A percentile compares a stretch with the other conserved stretches of the same genome.
Conservation (phyloP, 2,329 filamentous ascomycete species). For the Colletotrichum melonis region DNA sequence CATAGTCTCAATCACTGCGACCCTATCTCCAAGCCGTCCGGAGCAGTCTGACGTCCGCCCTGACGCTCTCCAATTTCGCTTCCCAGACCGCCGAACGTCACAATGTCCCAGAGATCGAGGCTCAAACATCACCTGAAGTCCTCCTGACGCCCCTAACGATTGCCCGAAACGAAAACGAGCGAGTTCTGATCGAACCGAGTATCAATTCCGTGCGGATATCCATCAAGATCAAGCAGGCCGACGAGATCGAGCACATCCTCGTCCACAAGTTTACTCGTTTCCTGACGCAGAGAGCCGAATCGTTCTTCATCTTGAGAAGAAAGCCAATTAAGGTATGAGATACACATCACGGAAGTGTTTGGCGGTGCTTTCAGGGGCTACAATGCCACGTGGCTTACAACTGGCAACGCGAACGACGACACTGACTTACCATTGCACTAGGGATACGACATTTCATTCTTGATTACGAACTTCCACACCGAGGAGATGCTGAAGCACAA, state of each 20-base stretch:
- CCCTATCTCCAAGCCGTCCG: slow-evolving; percentile 97
- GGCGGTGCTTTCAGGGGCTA: neutral
- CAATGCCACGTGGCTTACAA: slow-evolving; percentile 15
- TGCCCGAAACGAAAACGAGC: slow-evolving; percentile 96
- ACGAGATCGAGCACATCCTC: slow-evolving; percentile 97
- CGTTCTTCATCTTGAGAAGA: slow-evolving; percentile 94
- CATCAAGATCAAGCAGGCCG: slow-evolving; percentile 99
- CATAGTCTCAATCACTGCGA: slow-evolving; percentile 92
- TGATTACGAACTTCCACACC: slow-evolving; percentile 99
- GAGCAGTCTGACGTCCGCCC: slow-evolving; percentile 90
- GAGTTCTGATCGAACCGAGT: slow-evolving; percentile 94
- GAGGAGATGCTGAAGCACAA: slow-evolving; percentile 99
- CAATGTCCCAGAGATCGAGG: slow-evolving; percentile 98
- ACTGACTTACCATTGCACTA: slow-evolving; percentile 48
- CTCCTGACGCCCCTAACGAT: slow-evolving; percentile 91
- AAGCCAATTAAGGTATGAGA: slow-evolving; percentile 88
- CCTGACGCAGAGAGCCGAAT: slow-evolving; percentile 94
- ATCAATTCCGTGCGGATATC: slow-evolving; percentile 97
- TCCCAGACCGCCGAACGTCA: slow-evolving; percentile 96
- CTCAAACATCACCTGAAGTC: slow-evolving; percentile 91
- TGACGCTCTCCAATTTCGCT: slow-evolving; percentile 96
- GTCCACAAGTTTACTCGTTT: slow-evolving; percentile 99
- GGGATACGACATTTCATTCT: slow-evolving; percentile 98
- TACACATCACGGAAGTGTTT: neutral
- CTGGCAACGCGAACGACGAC: neutral